Percentiles rank a stretch among this genome's conserved stretches.
These are phyloP conservation scores for Ophiostoma montium DNA, from an alignment of 2,329 filamentous ascomycete genomes.

Conservation along the genomic window DNA sequence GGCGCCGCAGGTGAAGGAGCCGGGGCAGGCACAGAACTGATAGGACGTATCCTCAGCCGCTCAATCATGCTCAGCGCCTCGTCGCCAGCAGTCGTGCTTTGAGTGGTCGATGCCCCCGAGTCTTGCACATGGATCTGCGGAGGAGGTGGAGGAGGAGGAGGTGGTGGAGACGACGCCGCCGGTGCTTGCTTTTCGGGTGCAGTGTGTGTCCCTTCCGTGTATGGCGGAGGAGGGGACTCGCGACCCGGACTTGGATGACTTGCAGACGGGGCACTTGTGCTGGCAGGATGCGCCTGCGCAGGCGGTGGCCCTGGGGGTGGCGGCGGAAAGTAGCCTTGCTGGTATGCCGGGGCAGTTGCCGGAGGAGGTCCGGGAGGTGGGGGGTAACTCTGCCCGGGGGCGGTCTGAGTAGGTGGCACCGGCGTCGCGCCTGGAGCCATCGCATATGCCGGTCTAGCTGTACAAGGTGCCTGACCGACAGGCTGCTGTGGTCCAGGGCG, in stretches of 20 bases:
- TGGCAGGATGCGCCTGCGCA: neutral
- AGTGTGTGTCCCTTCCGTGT: too few relatives aligned
- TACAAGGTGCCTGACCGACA: too few relatives aligned
- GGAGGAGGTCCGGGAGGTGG: neutral
- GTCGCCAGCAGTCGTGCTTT: neutral
- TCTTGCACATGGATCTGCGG: neutral
- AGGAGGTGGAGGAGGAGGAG: too few relatives aligned
- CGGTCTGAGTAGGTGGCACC: neutral
- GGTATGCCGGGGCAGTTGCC: neutral
- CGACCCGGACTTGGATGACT: too few relatives aligned
- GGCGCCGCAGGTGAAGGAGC: too few relatives aligned
- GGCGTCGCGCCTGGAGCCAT: neutral
- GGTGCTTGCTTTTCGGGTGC: too few relatives aligned
- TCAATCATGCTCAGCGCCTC: neutral
- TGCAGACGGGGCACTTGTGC: neutral
- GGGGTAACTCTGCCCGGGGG: neutral
- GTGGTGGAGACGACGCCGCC: too few relatives aligned
- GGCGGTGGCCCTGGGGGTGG: neutral
- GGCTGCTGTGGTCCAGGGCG: neutral
- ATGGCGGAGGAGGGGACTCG: too few relatives aligned
- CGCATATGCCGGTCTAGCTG: too few relatives aligned
- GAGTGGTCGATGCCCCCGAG: neutral
- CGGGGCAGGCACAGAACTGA: too few relatives aligned
- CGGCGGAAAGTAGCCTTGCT: constrained; percentile 1
- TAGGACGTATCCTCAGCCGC: neutral